Percentiles rank a stretch among this genome's conserved stretches.
Conservation (phyloP, 78 protist genomes). For the Bodo saltans region DNA sequence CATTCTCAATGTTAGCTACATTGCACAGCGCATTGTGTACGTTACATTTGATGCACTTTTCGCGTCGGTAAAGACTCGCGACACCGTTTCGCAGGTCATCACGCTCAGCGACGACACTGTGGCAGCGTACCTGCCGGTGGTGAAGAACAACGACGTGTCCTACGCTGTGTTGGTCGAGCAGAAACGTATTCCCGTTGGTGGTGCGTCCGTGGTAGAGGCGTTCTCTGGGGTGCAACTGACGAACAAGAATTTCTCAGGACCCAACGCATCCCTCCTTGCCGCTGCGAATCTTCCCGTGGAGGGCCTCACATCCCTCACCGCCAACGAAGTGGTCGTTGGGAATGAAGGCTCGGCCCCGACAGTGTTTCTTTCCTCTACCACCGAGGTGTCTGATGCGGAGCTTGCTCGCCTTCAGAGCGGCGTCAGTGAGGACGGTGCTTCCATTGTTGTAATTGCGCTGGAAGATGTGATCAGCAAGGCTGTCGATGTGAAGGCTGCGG, state of each 20-base stretch:
- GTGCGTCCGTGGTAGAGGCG: neutral
- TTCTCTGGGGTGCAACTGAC: neutral
- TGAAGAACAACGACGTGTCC: neutral
- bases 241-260: neutral
- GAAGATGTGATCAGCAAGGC: neutral
- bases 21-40: neutral
- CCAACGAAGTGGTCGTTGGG: neutral
- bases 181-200: neutral
- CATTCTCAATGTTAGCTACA: neutral
- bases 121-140: neutral
- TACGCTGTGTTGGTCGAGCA: neutral
- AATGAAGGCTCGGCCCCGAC: neutral
- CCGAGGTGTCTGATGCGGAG: neutral
- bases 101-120: neutral
- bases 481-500: neutral
- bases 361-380: neutral
- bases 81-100: neutral
- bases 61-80: neutral
- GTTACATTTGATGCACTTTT: neutral
- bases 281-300: neutral
- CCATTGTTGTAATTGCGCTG: neutral
- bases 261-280: neutral
- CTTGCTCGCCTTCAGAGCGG: neutral
- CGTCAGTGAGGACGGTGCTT: neutral
- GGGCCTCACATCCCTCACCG: neutral